Percentiles rank a stretch among this genome's conserved stretches.
Conservation (phyloP, 106 monocot species). For the Dendrobium nobile region DNA sequence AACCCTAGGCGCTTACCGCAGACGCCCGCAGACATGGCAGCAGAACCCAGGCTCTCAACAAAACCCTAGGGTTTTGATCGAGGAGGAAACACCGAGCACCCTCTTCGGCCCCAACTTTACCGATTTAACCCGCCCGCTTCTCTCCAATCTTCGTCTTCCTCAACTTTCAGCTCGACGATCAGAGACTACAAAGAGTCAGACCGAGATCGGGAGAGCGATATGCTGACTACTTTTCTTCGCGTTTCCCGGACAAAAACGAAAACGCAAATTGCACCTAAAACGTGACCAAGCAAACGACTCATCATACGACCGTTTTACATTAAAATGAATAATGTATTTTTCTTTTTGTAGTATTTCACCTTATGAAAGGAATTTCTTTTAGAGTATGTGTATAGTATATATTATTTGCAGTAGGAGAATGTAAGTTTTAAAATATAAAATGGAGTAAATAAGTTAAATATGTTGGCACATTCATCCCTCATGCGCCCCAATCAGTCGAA, state of each 20-base stretch:
- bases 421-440: too few relatives aligned
- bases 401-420: too few relatives aligned
- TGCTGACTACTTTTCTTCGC: not conserved
- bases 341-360: too few relatives aligned
- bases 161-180: not conserved
- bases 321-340: too few relatives aligned
- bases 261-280: not conserved
- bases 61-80: constrained; percentile 22
- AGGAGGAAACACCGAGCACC: not conserved
- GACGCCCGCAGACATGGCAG: constrained; percentile 83
- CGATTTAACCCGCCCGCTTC: too few relatives aligned
- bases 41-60: constrained; percentile 13
- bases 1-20: constrained; percentile 82
- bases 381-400: too few relatives aligned
- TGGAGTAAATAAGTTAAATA: too few relatives aligned
- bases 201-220: not conserved
- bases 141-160: too few relatives aligned
- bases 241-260: not conserved
- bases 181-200: not conserved
- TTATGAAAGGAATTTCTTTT: too few relatives aligned
- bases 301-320: too few relatives aligned
- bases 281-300: not conserved
- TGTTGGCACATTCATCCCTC: too few relatives aligned
- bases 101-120: not conserved
- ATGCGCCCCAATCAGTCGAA: too few relatives aligned